These are phyloP conservation scores for Psilocybe cyanescens DNA, from an alignment of 768 basidiomycete species.

Conservation along the genomic window DNA sequence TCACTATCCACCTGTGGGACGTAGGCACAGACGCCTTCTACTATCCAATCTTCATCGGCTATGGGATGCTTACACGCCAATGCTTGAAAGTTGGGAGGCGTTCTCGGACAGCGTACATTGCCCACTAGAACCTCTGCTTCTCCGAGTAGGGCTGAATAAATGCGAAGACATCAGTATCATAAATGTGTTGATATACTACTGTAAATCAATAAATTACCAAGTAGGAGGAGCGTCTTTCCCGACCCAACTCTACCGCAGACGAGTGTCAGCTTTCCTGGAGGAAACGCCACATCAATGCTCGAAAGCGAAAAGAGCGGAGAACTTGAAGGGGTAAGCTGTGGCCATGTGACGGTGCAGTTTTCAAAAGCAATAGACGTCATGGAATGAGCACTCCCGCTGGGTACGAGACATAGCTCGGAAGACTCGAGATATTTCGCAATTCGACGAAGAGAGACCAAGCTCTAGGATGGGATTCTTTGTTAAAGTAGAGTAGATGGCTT, in stretches of 20 bases:
- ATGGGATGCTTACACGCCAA: slow-evolving; percentile 71
- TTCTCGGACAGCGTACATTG: slow-evolving; percentile 76
- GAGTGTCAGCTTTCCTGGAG: slow-evolving; percentile 74
- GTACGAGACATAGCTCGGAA: slow-evolving; percentile 64
- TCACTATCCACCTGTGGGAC: slow-evolving; percentile 70
- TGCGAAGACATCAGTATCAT: background rate
- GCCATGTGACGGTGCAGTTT: slow-evolving; percentile 74
- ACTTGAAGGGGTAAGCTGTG: slow-evolving; percentile 42
- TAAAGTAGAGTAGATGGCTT: background rate
- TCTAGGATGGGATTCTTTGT: slow-evolving; percentile 38
- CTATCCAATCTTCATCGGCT: slow-evolving; percentile 62
- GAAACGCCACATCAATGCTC: slow-evolving; percentile 83
- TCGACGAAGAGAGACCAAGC: slow-evolving; percentile 82
- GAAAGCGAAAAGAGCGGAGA: slow-evolving; percentile 78
- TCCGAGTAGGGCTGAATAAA: slow-evolving; percentile 61
- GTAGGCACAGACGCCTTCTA: slow-evolving; percentile 80
- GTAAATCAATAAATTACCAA: slow-evolving; percentile 40
- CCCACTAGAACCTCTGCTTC: slow-evolving; percentile 88
- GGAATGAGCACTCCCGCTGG: background rate
- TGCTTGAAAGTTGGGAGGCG: slow-evolving; percentile 51
- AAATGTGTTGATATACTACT: background rate
- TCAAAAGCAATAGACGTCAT: slow-evolving; percentile 59
- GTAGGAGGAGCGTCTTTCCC: slow-evolving; percentile 85
- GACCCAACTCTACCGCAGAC: slow-evolving; percentile 89
- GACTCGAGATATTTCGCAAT: slow-evolving; percentile 87